Conservation (phyloP, 495 filamentous ascomycete species). For the Aspergillus saccharolyticus region DNA sequence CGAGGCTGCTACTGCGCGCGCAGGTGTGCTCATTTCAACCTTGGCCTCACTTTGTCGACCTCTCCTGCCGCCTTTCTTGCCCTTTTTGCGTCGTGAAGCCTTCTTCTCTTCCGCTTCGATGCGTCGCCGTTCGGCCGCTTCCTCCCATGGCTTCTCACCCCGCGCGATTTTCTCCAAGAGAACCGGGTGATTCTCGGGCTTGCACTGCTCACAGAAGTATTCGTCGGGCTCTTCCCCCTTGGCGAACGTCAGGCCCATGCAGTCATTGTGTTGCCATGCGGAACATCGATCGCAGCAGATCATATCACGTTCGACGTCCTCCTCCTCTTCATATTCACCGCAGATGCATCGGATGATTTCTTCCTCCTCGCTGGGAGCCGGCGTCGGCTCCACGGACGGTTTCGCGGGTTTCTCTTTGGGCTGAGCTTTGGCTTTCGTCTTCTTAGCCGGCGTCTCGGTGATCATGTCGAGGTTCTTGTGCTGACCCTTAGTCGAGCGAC, state of each 20-base stretch:
- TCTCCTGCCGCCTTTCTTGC: conserved; percentile 41
- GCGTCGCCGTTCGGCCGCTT: conserved; percentile 50
- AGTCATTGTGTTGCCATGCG: conserved; percentile 95
- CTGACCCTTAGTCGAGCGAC: conserved; percentile 91
- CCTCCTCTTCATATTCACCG: conserved; percentile 78
- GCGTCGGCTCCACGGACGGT: conserved; percentile 44
- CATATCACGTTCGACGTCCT: conserved; percentile 73
- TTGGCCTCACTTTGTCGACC: conserved; percentile 39
- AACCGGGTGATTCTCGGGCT: conserved; percentile 71
- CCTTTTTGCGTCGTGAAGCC: conserved; percentile 39
- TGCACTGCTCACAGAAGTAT: conserved; percentile 90
- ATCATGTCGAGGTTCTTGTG: conserved; percentile 77
- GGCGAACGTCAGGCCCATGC: conserved; percentile 78
- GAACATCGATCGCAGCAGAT: conserved; percentile 88
- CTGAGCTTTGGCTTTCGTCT: conserved; percentile 56
- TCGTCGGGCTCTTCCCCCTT: conserved; percentile 66
- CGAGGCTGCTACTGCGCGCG: conserved; percentile 28
- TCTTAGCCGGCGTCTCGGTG: conserved; percentile 56
- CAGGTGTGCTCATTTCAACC: conserved; percentile 31
- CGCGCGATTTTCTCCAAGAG: conserved; percentile 66
- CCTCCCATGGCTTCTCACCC: conserved; percentile 86
- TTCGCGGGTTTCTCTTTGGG: conserved; percentile 49
- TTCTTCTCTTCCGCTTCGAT: conserved; percentile 47
- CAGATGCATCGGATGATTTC: conserved; percentile 90
- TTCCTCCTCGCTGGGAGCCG: conserved; percentile 57